A percentile compares a stretch with the other conserved stretches of the same genome.
These are phyloP conservation scores for Gastrolobium villosum DNA, from an alignment of 306 rosid genomes.

Conservation along the genomic window DNA sequence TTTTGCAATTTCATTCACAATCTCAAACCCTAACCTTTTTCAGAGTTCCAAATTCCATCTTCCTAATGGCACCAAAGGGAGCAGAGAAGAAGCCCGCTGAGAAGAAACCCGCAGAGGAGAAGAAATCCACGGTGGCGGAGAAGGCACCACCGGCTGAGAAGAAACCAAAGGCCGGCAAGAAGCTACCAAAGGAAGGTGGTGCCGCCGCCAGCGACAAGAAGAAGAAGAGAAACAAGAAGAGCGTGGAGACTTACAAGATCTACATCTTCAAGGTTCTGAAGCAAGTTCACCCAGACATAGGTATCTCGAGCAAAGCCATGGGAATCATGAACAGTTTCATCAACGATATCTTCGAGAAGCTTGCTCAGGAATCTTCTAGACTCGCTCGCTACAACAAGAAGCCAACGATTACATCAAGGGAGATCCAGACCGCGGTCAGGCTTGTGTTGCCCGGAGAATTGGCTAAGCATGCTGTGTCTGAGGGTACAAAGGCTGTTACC, in stretches of 20 bases:
- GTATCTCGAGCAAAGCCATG: constrained; percentile 83
- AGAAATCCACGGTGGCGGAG: constrained; percentile 68
- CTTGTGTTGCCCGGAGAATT: constrained; percentile 77
- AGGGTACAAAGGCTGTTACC: constrained; percentile 82
- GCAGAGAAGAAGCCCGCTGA: constrained; percentile 68
- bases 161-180: constrained; percentile 86
- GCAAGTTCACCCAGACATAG: constrained; percentile 82
- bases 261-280: constrained; percentile 74
- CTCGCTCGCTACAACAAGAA: constrained; percentile 85
- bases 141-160: constrained; percentile 80
- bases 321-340: constrained; percentile 84
- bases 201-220: constrained; percentile 19
- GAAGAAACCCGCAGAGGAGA: constrained; percentile 77
- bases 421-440: constrained; percentile 81
- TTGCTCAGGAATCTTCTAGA: constrained; percentile 75
- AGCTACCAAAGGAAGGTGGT: constrained; percentile 73
- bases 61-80: too few relatives aligned
- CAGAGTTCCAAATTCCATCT: not conserved
- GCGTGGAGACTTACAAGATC: too few relatives aligned
- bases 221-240: too few relatives aligned
- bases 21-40: not conserved
- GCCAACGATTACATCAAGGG: constrained; percentile 78
- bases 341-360: constrained; percentile 82
- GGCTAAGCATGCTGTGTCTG: constrained; percentile 79
- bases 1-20: not conserved